phyloP scores from a whole-genome alignment of 2,329 filamentous ascomycete genomes.

The Neonectria magnoliae region DNA sequence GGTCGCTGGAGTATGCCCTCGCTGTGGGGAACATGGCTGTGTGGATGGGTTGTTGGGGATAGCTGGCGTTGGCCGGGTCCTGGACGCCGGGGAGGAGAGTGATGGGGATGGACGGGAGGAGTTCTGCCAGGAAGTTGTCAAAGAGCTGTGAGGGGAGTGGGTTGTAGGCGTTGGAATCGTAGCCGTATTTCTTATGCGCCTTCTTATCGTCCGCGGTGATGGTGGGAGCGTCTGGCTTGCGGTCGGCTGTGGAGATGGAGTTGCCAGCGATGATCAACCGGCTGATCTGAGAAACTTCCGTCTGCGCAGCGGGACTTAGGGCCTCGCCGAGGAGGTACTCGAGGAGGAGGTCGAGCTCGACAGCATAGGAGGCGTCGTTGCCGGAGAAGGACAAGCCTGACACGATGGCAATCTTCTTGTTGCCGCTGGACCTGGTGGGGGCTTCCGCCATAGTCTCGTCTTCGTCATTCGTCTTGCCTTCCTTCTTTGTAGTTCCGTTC shows the following conservation, averaged over 20 bases:
- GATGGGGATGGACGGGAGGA: conserved; percentile 87
- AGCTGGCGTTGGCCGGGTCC: conserved; percentile 88
- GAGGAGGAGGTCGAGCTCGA: conserved; percentile 80
- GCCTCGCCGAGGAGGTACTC: conserved; percentile 92
- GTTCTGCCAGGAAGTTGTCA: conserved; percentile 81
- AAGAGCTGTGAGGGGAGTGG: conserved; percentile 83
- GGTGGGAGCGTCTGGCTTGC: conserved; percentile 43
- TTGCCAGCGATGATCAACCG: conserved; percentile 93
- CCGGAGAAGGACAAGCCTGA: conserved; percentile 89
- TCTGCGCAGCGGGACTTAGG: conserved; percentile 68
- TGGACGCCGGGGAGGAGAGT: conserved; percentile 85
- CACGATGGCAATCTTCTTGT: conserved; percentile 81
- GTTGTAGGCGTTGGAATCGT: conserved; percentile 90
- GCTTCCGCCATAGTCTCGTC: conserved; percentile 68
- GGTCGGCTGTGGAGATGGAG: conserved; percentile 76
- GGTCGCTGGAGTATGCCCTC: conserved; percentile 70
- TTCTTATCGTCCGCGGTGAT: conserved; percentile 59
- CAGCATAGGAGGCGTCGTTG: conserved; percentile 73
- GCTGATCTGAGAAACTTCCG: conserved; percentile 73
- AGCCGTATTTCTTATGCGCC: conserved; percentile 85
- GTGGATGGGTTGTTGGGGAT: conserved; percentile 94
- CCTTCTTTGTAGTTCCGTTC: conserved; percentile 46
- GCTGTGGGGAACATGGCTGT: conserved; percentile 87
- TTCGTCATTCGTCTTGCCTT: conserved; percentile 49
- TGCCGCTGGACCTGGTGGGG: conserved; percentile 46